These are phyloP conservation scores for Melampsora abietis-canadensis DNA, from an alignment of 1,284 basidiomycete genomes.

Conservation along the genomic window DNA sequence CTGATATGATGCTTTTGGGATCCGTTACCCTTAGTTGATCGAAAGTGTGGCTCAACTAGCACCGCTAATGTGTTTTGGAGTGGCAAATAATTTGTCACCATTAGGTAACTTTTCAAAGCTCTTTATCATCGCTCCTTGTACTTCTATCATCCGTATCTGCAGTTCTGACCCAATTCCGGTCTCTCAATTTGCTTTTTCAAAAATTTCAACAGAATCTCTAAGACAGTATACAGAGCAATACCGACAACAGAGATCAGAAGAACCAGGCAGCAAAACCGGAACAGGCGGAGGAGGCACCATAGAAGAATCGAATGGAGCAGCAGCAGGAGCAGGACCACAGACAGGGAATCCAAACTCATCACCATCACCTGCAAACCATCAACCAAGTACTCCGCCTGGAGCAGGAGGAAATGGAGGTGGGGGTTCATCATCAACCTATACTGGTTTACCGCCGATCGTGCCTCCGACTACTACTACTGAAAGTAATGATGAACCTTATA, in stretches of 20 bases:
- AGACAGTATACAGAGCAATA: slow-evolving; percentile 9
- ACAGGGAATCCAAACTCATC: background rate
- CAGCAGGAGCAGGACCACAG: background rate
- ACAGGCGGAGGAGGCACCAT: background rate
- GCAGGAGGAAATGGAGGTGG: background rate
- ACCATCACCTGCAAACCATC: background rate
- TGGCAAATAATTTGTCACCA: slow-evolving; percentile 29
- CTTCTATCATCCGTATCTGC: background rate
- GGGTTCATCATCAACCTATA: background rate
- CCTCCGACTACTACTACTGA: background rate
- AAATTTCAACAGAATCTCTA: slow-evolving; percentile 13
- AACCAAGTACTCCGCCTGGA: background rate
- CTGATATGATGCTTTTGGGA: background rate
- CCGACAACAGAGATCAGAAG: background rate
- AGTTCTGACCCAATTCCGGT: background rate
- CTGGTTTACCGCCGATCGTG: slow-evolving; percentile 9
- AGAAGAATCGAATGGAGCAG: background rate
- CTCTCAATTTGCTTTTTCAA: background rate
- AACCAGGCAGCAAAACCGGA: no score
- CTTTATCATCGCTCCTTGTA: background rate
- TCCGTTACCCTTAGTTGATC: slow-evolving; percentile 28
- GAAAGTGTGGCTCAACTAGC: slow-evolving; percentile 36
- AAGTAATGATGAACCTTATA: background rate
- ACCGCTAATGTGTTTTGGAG: slow-evolving; percentile 33
- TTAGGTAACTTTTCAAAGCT: slow-evolving; percentile 9